phyloP scores from a whole-genome alignment of 2,329 filamentous ascomycete genomes.

The Cercospora janseana region DNA sequence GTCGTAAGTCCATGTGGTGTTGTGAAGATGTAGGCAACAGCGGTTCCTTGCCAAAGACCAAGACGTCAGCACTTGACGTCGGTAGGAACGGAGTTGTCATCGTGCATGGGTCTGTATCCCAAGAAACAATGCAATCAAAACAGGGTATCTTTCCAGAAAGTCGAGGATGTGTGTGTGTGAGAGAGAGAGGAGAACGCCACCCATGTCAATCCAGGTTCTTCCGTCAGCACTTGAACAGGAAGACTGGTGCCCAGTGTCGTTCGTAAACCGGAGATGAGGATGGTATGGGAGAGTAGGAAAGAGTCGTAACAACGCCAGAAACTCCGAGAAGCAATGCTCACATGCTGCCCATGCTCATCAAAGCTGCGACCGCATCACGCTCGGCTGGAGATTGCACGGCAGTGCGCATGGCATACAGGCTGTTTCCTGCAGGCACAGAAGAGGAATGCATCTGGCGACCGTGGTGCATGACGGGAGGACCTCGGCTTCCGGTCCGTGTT shows the following conservation, averaged over 20 bases:
- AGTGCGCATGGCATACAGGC: constrained; percentile 9
- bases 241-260: constrained; percentile 40
- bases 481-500: constrained; percentile 29
- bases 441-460: constrained; percentile 21
- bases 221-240: constrained; percentile 40
- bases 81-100: constrained; percentile 15
- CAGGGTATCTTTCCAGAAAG: constrained; percentile 22
- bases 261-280: constrained; percentile 26
- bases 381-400: constrained; percentile 61
- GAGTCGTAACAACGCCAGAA: constrained; percentile 18
- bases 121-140: constrained; percentile 15
- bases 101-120: constrained; percentile 20
- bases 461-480: constrained; percentile 23
- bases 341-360: constrained; percentile 74
- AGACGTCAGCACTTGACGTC: constrained; percentile 38
- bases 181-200: constrained; percentile 31
- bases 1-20: constrained; percentile 13
- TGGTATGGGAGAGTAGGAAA: constrained; percentile 9
- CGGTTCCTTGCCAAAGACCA: constrained; percentile 34
- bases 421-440: constrained; percentile 26
- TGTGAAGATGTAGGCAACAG: constrained; percentile 13
- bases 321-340: constrained; percentile 34
- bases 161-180: too few relatives aligned
- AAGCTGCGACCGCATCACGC: constrained; percentile 76
- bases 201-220: constrained; percentile 42